phyloP scores from a whole-genome alignment of 768 basidiomycete genomes.

The Fomitopsis serialis region DNA sequence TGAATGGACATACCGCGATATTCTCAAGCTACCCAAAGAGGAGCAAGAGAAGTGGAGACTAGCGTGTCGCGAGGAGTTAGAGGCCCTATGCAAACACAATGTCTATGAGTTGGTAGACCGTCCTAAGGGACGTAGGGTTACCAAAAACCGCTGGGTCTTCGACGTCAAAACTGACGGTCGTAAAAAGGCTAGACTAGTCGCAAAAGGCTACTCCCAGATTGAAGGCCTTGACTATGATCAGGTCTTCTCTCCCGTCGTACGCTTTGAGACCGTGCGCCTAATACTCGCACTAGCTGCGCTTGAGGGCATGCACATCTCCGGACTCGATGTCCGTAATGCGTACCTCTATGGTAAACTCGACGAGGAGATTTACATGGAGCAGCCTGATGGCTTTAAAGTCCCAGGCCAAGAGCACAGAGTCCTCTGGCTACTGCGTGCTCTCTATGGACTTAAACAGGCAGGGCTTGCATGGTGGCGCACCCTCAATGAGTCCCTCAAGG shows the following conservation, averaged over 20 bases:
- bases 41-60: conserved; percentile 5
- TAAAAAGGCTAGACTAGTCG: conserved; percentile 24
- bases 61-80: conserved; percentile 3
- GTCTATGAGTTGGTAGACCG: conserved; percentile 17
- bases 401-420: conserved; percentile 17
- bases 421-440: conserved; percentile 18
- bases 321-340: conserved; percentile 20
- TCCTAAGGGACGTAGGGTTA: conserved; percentile 11
- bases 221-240: conserved; percentile 24
- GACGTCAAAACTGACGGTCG: conserved; percentile 19
- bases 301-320: conserved; percentile 18
- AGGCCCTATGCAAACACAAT: not conserved
- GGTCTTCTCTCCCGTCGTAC: conserved; percentile 26
- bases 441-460: conserved; percentile 33
- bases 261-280: conserved; percentile 15
- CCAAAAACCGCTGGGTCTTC: conserved; percentile 26
- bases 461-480: conserved; percentile 23
- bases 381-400: conserved; percentile 16
- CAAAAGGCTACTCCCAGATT: conserved; percentile 27
- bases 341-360: conserved; percentile 25
- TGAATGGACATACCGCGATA: conserved; percentile 6
- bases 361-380: conserved; percentile 25
- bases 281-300: conserved; percentile 22
- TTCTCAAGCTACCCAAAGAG: not conserved
- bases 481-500: conserved; percentile 6